phyloP scores from a whole-genome alignment of 352 stramenopile genomes.

The Vaucheria bursata region DNA sequence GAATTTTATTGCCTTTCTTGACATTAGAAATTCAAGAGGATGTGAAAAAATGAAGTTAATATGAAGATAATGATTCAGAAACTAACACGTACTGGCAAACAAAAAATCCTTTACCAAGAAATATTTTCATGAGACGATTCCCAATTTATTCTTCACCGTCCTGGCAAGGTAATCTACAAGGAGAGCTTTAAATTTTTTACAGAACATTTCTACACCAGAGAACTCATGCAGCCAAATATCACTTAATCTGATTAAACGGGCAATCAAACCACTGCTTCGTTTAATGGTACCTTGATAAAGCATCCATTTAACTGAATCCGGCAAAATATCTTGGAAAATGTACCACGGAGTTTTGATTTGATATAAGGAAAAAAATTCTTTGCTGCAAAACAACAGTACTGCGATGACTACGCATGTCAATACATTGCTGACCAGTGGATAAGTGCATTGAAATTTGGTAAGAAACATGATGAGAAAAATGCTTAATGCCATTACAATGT shows the following conservation, averaged over 20 bases:
- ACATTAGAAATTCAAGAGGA: too few relatives aligned
- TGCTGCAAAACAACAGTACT: constrained; percentile 15
- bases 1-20: too few relatives aligned
- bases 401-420: constrained; percentile 6
- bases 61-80: too few relatives aligned
- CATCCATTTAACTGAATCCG: constrained; percentile 4
- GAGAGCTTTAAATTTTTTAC: constrained; percentile 26
- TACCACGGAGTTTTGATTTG: constrained; percentile 35
- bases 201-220: constrained; percentile 8
- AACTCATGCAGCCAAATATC: constrained; percentile 42
- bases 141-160: neutral
- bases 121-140: too few relatives aligned
- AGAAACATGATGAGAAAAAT: too few relatives aligned
- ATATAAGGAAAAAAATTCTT: constrained; percentile 26
- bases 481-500: constrained; percentile 30
- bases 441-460: too few relatives aligned
- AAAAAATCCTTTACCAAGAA: too few relatives aligned
- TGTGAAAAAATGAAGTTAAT: too few relatives aligned
- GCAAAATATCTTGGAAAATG: constrained; percentile 15
- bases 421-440: constrained; percentile 12
- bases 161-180: constrained; percentile 30
- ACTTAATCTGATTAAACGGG: constrained; percentile 18
- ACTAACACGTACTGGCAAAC: too few relatives aligned
- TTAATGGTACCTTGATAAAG: constrained; percentile 12
- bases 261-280: constrained; percentile 23